phyloP scores from a whole-genome alignment of 2,329 filamentous ascomycete genomes.

The Drechslerella coelobrocha region DNA sequence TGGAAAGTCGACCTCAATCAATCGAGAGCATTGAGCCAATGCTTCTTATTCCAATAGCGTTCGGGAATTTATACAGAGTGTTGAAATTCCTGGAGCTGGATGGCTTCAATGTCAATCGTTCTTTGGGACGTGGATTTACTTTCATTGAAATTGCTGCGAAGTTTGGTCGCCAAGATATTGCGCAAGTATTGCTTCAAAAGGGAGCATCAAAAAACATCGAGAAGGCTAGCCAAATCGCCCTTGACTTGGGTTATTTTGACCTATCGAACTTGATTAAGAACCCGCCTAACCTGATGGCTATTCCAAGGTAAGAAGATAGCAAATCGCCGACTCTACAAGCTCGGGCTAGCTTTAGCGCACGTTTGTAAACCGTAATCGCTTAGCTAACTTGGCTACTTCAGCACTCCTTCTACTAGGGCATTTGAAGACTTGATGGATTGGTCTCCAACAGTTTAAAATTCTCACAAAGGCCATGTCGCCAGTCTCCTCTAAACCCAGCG shows the following conservation, averaged over 20 bases:
- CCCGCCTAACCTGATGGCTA: too few species aligned
- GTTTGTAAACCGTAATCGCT: too few species aligned
- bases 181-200: constrained; percentile 6
- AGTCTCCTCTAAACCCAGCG: too few species aligned
- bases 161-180: constrained; percentile 12
- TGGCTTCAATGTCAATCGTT: neutral
- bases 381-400: too few species aligned
- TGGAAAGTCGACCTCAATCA: neutral
- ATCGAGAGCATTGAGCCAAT: constrained; percentile 1
- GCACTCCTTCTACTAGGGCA: too few species aligned
- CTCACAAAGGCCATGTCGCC: too few species aligned
- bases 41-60: neutral
- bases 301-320: too few species aligned
- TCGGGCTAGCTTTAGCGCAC: too few species aligned
- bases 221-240: too few species aligned
- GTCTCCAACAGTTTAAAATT: too few species aligned
- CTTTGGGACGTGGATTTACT: neutral
- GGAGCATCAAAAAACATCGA: neutral
- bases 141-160: constrained; percentile 11
- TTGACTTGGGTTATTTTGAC: neutral
- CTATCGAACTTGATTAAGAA: neutral
- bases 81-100: neutral
- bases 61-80: constrained; percentile 7
- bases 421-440: too few species aligned
- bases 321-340: too few species aligned